Evolutionary conservation across 805 yeast species (phyloP).

Genomic region (Ogataea naganishii): DNA sequence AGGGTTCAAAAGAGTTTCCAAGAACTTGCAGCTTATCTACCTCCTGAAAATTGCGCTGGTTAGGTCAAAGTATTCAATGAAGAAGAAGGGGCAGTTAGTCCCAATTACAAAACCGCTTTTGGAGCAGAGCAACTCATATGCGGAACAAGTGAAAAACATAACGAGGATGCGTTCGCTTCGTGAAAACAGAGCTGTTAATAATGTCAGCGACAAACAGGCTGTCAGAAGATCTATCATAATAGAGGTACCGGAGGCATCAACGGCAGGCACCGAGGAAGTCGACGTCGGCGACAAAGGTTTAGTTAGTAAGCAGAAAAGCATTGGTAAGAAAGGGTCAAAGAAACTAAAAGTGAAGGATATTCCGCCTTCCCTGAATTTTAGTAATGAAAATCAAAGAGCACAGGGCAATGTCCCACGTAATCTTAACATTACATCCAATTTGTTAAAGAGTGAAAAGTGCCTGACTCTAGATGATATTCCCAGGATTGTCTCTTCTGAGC

Average conservation of each 20-base stretch:
- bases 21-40: conserved; percentile 65
- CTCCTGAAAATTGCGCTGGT: conserved; percentile 77
- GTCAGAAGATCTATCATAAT: conserved; percentile 57
- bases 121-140: conserved; percentile 41
- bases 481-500: conserved; percentile 93
- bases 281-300: conserved; percentile 10
- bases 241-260: conserved; percentile 48
- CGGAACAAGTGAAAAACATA: conserved; percentile 66
- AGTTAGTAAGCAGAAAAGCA: conserved; percentile 12
- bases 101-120: neutral
- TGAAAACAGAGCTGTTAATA: conserved; percentile 49
- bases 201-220: conserved; percentile 41
- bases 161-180: conserved; percentile 67
- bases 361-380: conserved; percentile 7
- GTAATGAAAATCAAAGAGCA: conserved; percentile 1
- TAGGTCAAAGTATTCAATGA: conserved; percentile 58
- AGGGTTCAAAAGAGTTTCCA: conserved; percentile 58
- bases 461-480: conserved; percentile 94
- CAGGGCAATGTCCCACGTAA: conserved; percentile 22
- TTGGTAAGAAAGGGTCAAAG: conserved; percentile 21
- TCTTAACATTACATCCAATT: conserved; percentile 57
- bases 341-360: conserved; percentile 20
- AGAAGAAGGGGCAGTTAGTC: conserved; percentile 15
- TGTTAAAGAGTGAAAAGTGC: conserved; percentile 72
- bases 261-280: conserved; percentile 22